phyloP scores from a whole-genome alignment of 2,329 filamentous ascomycete species.

The Diaporthe sp. region DNA sequence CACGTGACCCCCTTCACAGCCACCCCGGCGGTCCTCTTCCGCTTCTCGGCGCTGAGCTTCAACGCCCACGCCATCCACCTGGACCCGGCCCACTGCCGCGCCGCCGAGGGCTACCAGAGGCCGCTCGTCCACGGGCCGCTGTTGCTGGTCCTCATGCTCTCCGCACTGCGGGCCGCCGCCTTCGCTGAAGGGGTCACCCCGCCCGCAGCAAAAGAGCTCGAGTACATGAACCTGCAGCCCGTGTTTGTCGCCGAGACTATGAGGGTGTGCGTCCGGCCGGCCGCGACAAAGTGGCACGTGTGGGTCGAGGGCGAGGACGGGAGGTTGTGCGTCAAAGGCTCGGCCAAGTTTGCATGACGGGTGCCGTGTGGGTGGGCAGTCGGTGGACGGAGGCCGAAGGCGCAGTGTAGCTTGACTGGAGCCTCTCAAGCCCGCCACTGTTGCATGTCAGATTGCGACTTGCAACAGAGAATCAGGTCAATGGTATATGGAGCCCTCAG shows the following conservation, averaged over 20 bases:
- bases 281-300: conserved; percentile 66
- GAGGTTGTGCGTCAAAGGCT: conserved; percentile 74
- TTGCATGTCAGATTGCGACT: background rate
- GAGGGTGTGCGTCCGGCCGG: conserved; percentile 74
- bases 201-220: conserved; percentile 65
- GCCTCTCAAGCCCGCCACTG: too few species aligned
- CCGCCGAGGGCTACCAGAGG: conserved; percentile 80
- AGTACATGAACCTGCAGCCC: conserved; percentile 87
- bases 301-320: conserved; percentile 76
- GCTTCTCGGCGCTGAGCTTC: conserved; percentile 91
- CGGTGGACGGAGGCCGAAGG: background rate
- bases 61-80: conserved; percentile 95
- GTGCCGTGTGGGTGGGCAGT: background rate
- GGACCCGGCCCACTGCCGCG: conserved; percentile 77
- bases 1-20: conserved; percentile 68
- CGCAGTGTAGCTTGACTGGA: background rate
- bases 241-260: conserved; percentile 82
- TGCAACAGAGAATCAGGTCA: background rate
- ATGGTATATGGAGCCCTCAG: background rate
- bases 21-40: conserved; percentile 81
- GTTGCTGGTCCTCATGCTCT: conserved; percentile 81
- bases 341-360: conserved; percentile 20
- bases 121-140: conserved; percentile 91
- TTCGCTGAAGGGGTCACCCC: conserved; percentile 45
- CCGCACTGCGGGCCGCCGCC: conserved; percentile 65